phyloP scores from a whole-genome alignment of 1,284 basidiomycete genomes.

The Gomphus bonarii region DNA sequence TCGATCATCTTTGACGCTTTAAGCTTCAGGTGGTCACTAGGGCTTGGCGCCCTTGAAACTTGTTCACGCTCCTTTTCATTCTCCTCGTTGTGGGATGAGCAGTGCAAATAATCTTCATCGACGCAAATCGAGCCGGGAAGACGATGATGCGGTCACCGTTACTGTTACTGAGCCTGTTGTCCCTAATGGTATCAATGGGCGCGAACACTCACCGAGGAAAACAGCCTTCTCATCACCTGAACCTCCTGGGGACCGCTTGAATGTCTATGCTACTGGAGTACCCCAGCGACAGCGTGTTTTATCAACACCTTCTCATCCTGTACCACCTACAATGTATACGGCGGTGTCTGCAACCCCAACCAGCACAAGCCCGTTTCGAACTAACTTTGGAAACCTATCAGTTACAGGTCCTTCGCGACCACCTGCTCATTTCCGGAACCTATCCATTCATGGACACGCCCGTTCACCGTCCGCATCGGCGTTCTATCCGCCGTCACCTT shows the following conservation, averaged over 20 bases:
- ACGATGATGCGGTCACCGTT: constrained; percentile 11
- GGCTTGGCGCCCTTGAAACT: not conserved
- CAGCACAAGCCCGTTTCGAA: constrained; percentile 31
- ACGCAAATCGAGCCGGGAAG: constrained; percentile 26
- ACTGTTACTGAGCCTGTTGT: constrained; percentile 5
- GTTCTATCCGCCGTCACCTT: constrained; percentile 24
- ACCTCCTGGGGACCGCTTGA: not conserved
- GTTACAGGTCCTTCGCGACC: constrained; percentile 37
- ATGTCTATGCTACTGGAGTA: constrained; percentile 22
- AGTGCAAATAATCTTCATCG: constrained; percentile 19
- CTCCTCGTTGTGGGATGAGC: constrained; percentile 4
- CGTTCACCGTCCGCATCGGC: constrained; percentile 6
- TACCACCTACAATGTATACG: constrained; percentile 17
- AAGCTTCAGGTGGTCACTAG: too few relatives aligned
- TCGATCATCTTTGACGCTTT: not conserved
- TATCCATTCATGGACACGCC: constrained; percentile 17
- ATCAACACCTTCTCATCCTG: constrained; percentile 13
- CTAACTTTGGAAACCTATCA: constrained; percentile 24
- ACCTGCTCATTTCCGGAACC: constrained; percentile 22
- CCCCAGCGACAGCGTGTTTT: constrained; percentile 26
- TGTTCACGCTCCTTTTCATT: constrained; percentile 5
- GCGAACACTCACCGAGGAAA: constrained; percentile 9
- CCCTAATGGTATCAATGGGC: constrained; percentile 2
- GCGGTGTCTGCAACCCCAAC: constrained; percentile 24
- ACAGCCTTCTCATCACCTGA: constrained; percentile 8